Percentiles rank a stretch among this genome's conserved stretches.
Conservation (phyloP, 352 stramenopile genomes). For the Globisporangium acanthophoron region DNA sequence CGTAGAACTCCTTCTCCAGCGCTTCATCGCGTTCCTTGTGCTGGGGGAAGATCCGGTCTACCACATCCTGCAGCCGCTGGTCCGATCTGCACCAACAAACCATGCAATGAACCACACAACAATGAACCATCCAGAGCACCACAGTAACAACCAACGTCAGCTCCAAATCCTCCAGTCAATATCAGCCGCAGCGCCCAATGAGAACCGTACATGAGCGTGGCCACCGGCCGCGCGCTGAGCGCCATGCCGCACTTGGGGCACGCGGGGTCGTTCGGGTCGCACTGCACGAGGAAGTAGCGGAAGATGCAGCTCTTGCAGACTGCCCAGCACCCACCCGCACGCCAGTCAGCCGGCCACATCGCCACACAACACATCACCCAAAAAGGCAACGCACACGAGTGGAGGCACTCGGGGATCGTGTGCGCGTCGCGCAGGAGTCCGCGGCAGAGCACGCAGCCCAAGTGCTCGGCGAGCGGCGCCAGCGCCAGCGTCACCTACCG, state of each 20-base stretch:
- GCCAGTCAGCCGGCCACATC: neutral
- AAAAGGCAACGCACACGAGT: constrained; percentile 49
- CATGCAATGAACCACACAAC: too few species aligned
- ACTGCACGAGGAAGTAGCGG: constrained; percentile 62
- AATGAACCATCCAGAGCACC: too few species aligned
- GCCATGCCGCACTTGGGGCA: constrained; percentile 59
- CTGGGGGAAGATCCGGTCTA: constrained; percentile 72
- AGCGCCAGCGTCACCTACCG: constrained; percentile 44
- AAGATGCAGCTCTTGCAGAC: constrained; percentile 87
- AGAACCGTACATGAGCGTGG: constrained; percentile 50
- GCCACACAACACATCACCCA: neutral
- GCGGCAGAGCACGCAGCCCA: constrained; percentile 61
- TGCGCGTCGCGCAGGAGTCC: constrained; percentile 71
- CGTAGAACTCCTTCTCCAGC: constrained; percentile 58
- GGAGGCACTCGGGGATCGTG: constrained; percentile 77
- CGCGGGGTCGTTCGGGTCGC: constrained; percentile 28
- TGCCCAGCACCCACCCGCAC: constrained; percentile 10
- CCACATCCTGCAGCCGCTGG: constrained; percentile 65
- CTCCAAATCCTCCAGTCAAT: neutral
- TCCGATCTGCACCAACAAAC: constrained; percentile 38
- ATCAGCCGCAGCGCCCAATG: neutral
- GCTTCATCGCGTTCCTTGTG: constrained; percentile 41
- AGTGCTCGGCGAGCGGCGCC: constrained; percentile 48
- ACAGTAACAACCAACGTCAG: too few species aligned
- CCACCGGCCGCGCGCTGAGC: constrained; percentile 50